phyloP scores from a whole-genome alignment of 768 basidiomycete species.

The Boletus huronensis region DNA sequence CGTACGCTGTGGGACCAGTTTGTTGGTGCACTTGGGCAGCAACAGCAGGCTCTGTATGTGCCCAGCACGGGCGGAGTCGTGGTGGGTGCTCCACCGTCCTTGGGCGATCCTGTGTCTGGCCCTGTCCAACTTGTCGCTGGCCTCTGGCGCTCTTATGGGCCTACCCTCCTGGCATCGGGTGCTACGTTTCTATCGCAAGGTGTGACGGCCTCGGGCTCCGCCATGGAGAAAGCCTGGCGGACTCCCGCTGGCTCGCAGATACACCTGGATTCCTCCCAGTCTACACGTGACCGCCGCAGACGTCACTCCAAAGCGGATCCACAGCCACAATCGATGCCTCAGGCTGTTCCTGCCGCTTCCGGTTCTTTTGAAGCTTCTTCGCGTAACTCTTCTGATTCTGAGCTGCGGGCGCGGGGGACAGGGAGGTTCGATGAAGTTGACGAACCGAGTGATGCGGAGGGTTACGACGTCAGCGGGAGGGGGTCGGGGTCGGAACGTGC shows the following conservation, averaged over 20 bases:
- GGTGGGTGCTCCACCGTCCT: slow-evolving; percentile 40
- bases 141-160: slow-evolving; percentile 79
- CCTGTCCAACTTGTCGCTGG: slow-evolving; percentile 62
- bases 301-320: slow-evolving; percentile 54
- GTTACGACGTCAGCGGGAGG: slow-evolving; percentile 43
- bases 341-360: slow-evolving; percentile 28
- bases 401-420: slow-evolving; percentile 44
- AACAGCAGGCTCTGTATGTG: slow-evolving; percentile 26
- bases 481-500: slow-evolving; percentile 19
- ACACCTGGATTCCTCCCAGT: slow-evolving; percentile 23
- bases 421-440: slow-evolving; percentile 66
- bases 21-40: slow-evolving; percentile 46
- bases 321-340: slow-evolving; percentile 27
- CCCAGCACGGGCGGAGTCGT: slow-evolving; percentile 20
- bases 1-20: slow-evolving; percentile 66
- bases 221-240: slow-evolving; percentile 27
- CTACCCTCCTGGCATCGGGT: slow-evolving; percentile 64
- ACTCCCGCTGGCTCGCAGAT: slow-evolving; percentile 31
- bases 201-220: slow-evolving; percentile 38
- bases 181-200: slow-evolving; percentile 58
- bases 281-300: slow-evolving; percentile 44
- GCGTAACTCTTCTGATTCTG: slow-evolving; percentile 40
- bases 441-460: slow-evolving; percentile 68
- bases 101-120: slow-evolving; percentile 55
- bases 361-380: slow-evolving; percentile 34